These are phyloP conservation scores for Austroboletus olivaceoglutinosus DNA, from an alignment of 1,284 basidiomycete species.

Conservation along the genomic window DNA sequence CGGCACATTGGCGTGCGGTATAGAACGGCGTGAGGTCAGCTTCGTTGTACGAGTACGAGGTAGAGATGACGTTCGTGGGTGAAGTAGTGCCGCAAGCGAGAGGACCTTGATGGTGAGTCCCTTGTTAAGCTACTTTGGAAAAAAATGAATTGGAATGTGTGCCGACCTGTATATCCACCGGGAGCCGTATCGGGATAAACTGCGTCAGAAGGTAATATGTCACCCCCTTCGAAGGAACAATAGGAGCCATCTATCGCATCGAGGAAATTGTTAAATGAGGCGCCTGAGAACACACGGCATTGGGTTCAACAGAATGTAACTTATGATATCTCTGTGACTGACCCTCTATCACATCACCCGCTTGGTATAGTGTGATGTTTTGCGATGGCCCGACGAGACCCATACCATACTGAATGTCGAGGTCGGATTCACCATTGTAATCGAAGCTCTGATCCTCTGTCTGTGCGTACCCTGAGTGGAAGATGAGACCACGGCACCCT, in stretches of 20 bases:
- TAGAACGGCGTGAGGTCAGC: constrained; percentile 41
- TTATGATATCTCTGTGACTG: background rate
- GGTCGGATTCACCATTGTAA: constrained; percentile 47
- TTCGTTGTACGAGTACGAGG: constrained; percentile 42
- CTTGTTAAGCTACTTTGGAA: background rate
- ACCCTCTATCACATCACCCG: constrained; percentile 43
- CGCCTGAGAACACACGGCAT: constrained; percentile 31
- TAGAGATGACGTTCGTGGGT: constrained; percentile 43
- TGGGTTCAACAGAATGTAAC: background rate
- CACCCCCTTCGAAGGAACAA: constrained; percentile 48
- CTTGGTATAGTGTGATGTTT: constrained; percentile 44
- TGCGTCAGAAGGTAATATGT: constrained; percentile 39
- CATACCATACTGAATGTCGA: constrained; percentile 53
- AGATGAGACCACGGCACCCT: background rate
- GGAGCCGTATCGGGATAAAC: constrained; percentile 43
- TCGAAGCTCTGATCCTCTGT: constrained; percentile 36
- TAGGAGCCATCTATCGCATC: constrained; percentile 48
- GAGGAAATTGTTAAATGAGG: constrained; percentile 48
- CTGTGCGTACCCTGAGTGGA: constrained; percentile 35
- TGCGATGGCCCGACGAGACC: constrained; percentile 39
- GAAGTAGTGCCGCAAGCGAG: constrained; percentile 40
- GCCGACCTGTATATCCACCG: constrained; percentile 36
- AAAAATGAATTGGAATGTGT: background rate
- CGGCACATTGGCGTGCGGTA: constrained; percentile 43
- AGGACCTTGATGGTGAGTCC: constrained; percentile 17